Conservation (phyloP, 225 moss, liverwort and hornwort species). For the Antitrichia curtipendula region DNA sequence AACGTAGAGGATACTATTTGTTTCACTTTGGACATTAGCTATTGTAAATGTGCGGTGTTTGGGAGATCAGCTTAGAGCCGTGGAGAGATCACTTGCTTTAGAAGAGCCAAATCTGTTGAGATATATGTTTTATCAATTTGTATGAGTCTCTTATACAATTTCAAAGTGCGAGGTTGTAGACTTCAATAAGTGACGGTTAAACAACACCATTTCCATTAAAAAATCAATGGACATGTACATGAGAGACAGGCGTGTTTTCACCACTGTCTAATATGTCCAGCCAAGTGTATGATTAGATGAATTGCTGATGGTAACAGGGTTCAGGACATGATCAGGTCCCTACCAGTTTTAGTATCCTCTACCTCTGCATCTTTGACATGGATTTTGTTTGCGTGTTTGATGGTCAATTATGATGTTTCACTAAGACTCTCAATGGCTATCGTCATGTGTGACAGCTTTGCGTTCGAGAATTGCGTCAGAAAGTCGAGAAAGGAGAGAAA, state of each 20-base stretch:
- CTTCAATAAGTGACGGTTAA: background rate
- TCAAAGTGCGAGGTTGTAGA: background rate
- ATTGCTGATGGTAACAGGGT: background rate
- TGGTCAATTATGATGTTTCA: too few relatives aligned
- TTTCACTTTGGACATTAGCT: background rate
- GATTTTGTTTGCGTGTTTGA: background rate
- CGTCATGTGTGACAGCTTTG: constrained; percentile 30
- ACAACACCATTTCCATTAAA: background rate
- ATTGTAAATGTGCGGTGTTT: background rate
- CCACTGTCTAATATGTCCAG: background rate
- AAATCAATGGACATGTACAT: background rate
- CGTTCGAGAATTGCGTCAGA: constrained; percentile 55
- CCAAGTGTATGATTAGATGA: background rate
- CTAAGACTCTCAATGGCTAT: background rate
- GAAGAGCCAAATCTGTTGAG: background rate
- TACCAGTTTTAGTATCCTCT: background rate
- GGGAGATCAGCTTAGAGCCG: too few relatives aligned
- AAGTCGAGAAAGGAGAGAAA: constrained; percentile 29
- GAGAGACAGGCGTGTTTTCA: background rate
- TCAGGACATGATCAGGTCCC: too few relatives aligned
- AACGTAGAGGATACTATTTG: background rate
- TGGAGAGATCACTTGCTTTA: background rate
- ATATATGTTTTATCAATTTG: background rate
- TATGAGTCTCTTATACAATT: background rate
- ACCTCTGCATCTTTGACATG: background rate